A percentile compares a stretch with the other conserved stretches of the same genome.
phyloP scores from a whole-genome alignment of 1,139 yeast species.

The Debaryomyces subglobosus region DNA sequence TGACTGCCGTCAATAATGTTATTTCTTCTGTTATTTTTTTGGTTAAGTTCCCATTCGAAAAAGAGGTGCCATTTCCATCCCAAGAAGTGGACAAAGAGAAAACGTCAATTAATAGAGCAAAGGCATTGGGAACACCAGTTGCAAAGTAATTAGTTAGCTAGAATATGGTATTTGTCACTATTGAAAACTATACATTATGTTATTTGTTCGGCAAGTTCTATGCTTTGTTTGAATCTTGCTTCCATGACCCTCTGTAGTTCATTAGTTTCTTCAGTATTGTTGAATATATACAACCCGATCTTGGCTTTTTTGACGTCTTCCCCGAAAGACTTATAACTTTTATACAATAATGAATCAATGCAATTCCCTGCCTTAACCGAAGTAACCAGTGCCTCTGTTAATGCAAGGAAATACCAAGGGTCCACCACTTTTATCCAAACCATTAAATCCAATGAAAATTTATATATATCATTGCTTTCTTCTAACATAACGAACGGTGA shows the following conservation, averaged over 20 bases:
- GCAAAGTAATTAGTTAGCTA: background rate
- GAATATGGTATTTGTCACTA: background rate
- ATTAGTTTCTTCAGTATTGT: conserved; percentile 12
- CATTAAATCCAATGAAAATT: conserved; percentile 40
- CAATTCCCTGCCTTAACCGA: background rate
- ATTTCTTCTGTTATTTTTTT: conserved; percentile 31
- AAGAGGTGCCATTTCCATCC: conserved; percentile 16
- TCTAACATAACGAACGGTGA: conserved; percentile 45
- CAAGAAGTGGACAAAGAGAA: conserved; percentile 2
- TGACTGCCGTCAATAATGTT: conserved; percentile 42
- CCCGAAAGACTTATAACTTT: conserved; percentile 20
- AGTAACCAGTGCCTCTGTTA: background rate
- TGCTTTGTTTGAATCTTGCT: conserved; percentile 23
- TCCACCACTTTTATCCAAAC: conserved; percentile 53
- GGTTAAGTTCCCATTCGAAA: conserved; percentile 32
- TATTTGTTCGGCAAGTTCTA: conserved; percentile 5
- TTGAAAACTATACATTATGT: background rate
- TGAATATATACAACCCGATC: conserved; percentile 27
- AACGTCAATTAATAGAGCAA: conserved; percentile 6
- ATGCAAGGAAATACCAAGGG: conserved; percentile 46
- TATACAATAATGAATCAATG: background rate
- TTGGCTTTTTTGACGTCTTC: conserved; percentile 24
- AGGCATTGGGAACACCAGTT: background rate
- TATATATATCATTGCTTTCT: conserved; percentile 39
- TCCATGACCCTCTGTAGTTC: conserved; percentile 30